Percentiles rank a stretch among this genome's conserved stretches.
Evolutionary conservation across 2,329 filamentous ascomycete genomes (phyloP).

Genomic region (Pseudogymnoascus sp.): DNA sequence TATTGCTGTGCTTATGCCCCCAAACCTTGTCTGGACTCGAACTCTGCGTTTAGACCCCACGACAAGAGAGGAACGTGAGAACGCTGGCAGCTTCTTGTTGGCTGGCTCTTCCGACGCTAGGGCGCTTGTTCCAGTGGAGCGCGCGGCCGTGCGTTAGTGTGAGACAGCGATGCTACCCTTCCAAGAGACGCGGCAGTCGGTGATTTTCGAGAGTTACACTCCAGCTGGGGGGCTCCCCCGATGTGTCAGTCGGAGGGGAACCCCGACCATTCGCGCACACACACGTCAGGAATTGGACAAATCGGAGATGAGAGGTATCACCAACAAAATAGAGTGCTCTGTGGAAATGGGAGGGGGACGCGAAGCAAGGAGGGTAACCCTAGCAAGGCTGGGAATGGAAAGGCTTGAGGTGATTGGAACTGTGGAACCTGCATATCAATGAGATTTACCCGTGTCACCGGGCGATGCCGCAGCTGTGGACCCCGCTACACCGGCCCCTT

Average conservation of each 20-base stretch:
- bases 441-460: conserved; percentile 5
- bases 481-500: background rate
- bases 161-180: background rate
- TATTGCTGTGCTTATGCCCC: background rate
- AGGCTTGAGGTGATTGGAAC: conserved; percentile 8
- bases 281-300: background rate
- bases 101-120: background rate
- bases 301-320: conserved; percentile 2
- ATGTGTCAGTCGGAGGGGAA: background rate
- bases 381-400: background rate
- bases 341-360: background rate
- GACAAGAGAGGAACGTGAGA: background rate
- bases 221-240: background rate
- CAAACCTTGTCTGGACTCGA: conserved; percentile 3
- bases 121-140: conserved; percentile 3
- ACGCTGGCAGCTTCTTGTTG: background rate
- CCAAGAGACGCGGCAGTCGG: background rate
- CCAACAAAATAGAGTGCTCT: background rate
- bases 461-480: conserved; percentile 1
- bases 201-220: background rate
- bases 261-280: background rate
- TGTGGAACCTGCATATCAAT: background rate
- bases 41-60: background rate
- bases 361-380: background rate
- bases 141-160: conserved; percentile 8